Conservation (phyloP, 345 rosid species). For the Eucalyptus urophylla region DNA sequence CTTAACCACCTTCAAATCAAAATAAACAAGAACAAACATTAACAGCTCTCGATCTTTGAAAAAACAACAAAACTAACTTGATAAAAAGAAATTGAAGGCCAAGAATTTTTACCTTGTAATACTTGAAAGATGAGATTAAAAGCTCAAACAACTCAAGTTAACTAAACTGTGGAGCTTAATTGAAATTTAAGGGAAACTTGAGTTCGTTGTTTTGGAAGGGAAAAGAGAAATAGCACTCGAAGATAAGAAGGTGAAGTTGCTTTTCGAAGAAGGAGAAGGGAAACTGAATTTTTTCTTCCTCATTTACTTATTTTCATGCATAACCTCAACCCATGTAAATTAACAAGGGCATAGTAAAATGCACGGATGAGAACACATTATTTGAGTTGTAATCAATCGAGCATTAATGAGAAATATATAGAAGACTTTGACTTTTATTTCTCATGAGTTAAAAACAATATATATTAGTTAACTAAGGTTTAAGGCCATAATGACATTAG, state of each 20-base stretch:
- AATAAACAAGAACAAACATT: no score
- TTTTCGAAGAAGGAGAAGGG: neutral
- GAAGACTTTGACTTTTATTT: neutral
- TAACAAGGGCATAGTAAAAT: neutral
- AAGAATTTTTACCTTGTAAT: neutral
- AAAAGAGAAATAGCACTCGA: neutral
- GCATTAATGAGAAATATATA: neutral
- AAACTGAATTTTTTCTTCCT: neutral
- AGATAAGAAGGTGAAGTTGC: neutral
- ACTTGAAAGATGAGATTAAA: neutral
- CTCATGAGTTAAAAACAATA: neutral
- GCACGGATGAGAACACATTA: accelerated
- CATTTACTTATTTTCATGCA: neutral
- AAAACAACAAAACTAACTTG: no score
- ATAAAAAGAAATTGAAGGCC: no score
- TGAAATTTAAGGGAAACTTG: neutral
- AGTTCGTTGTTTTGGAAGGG: accelerated
- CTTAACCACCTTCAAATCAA: no score
- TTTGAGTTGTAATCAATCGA: neutral
- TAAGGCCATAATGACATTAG: neutral
- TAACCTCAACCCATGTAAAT: neutral
- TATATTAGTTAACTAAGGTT: neutral
- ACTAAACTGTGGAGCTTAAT: neutral
- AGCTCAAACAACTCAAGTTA: neutral
- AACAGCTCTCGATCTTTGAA: no score